phyloP scores from a whole-genome alignment of 257 asterid species.

The Nicotiana benthamiana region DNA sequence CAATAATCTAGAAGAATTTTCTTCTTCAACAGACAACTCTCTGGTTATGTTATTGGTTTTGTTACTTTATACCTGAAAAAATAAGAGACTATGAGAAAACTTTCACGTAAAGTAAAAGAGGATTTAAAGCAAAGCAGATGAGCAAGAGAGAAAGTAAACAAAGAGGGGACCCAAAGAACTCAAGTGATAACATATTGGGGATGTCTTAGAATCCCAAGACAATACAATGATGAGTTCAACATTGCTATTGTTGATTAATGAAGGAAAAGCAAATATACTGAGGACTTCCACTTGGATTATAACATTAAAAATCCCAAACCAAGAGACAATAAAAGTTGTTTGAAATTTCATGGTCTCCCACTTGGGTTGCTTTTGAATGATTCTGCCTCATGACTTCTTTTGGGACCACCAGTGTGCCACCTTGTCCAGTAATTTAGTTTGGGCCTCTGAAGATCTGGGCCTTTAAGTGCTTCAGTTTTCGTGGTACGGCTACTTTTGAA shows the following conservation, averaged over 20 bases:
- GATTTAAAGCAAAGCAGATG: background rate
- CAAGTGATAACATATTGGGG: conserved; percentile 20
- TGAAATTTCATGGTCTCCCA: conserved; percentile 26
- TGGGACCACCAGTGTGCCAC: conserved; percentile 20
- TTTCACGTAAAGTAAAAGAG: conserved; percentile 20
- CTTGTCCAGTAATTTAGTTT: conserved; percentile 1
- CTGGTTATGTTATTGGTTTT: conserved; percentile 2
- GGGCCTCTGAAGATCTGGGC: conserved; percentile 17
- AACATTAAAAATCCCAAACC: conserved; percentile 13
- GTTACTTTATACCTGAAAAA: conserved; percentile 6
- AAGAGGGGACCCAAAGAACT: conserved; percentile 1
- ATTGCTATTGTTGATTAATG: conserved; percentile 7
- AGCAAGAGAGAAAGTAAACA: background rate
- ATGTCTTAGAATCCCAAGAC: conserved; percentile 22
- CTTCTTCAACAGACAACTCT: background rate
- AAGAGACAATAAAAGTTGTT: conserved; percentile 19
- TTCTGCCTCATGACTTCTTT: background rate
- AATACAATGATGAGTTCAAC: conserved; percentile 35
- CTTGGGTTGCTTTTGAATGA: conserved; percentile 3
- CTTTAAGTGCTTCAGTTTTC: background rate
- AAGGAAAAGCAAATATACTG: conserved; percentile 8
- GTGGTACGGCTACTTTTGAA: conserved; percentile 1
- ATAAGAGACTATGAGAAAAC: conserved; percentile 7
- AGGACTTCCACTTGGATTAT: conserved; percentile 7
- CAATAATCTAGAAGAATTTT: background rate